Base-by-base conservation (phyloP, 2,329 filamentous ascomycete genomes). In the Aspergillus floridensis region DNA sequence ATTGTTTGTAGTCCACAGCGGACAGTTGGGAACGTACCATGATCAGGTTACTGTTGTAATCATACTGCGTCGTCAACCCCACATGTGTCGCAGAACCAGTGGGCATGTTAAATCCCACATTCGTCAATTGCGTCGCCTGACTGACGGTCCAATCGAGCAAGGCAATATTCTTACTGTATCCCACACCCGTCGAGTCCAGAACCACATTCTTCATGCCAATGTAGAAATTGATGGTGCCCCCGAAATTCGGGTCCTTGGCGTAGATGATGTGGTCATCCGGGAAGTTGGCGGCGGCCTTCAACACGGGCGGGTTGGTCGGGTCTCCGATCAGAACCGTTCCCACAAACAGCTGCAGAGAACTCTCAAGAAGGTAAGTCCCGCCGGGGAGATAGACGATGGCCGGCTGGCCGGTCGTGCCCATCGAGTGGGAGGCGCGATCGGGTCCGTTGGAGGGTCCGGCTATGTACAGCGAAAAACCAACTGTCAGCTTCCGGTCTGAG, bases 201-300 rank as follows among this genome's bases (percentile, higher is more conserved):
- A 76, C 64, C 4, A 79, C 58, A 56, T 78, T 78, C 56, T 72
- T 76, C 49, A 79, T 63, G 0, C 70, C 68, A 16, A 75, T 70
- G 53, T 74, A 76, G 59, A 79, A 78, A 56, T 69, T 70, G 19
- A 63, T 69, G 59, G 56, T 72, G 63, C 62, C 73, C 61, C 48
- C 66, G 53, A 59, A 71, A 58, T 65, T 68, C 61, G 60, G 67
- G 51, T 78, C 76, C 48, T 74, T 71, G 3, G 77, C 82, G 67
- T 86, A 82, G 51, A 88, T 80, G 35, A 88, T 69, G 52, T 82
- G 84, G 31, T 86, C 74, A 12, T 81, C 81, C 2, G 72, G 67
- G 65, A 87, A 87, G 62, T 77, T 78, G 5, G 77, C 52, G 4
- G 79, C 75, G 1, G 83, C 84, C 55, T 82, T 80, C n/a, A 88